Evolutionary conservation across 345 rosid species (phyloP).

Genomic region (Trapa incisa): DNA sequence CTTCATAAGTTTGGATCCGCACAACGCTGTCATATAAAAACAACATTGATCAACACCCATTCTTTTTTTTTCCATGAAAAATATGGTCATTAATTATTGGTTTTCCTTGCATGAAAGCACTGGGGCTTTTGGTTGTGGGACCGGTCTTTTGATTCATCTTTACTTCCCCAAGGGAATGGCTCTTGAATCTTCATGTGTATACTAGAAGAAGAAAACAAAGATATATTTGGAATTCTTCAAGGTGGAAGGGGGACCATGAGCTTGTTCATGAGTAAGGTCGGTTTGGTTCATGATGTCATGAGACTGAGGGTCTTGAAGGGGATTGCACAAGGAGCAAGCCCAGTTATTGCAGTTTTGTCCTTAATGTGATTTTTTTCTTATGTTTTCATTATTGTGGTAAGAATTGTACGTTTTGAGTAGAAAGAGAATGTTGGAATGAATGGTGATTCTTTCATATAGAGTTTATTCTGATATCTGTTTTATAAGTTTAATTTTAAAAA

Average conservation of each 20-base stretch:
- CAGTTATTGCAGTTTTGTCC: constrained; percentile 46
- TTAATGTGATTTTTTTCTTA: background rate
- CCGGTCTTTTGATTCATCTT: too few species aligned
- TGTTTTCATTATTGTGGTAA: constrained; percentile 2
- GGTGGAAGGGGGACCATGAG: background rate
- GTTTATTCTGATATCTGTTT: too few species aligned
- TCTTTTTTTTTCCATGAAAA: constrained; percentile 19
- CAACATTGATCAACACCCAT: constrained; percentile 21
- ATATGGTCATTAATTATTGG: constrained; percentile 15
- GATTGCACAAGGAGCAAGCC: constrained; percentile 24
- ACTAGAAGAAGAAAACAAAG: background rate
- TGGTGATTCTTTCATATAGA: constrained; percentile 30
- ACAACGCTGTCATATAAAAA: constrained; percentile 15
- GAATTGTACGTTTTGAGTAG: background rate
- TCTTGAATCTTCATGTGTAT: background rate
- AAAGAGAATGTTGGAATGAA: constrained; percentile 18
- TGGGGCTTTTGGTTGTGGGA: background rate
- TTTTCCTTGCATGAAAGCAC: constrained; percentile 17
- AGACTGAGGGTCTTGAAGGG: background rate
- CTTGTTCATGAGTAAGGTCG: background rate
- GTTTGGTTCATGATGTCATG: background rate
- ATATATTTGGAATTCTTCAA: background rate
- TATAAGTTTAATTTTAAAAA: too few species aligned
- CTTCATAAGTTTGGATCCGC: background rate
- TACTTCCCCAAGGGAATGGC: background rate